Percentiles rank a stretch among this genome's conserved stretches.
Conservation (phyloP, 2,329 filamentous ascomycete genomes). For the Lecanicillium sp. region DNA sequence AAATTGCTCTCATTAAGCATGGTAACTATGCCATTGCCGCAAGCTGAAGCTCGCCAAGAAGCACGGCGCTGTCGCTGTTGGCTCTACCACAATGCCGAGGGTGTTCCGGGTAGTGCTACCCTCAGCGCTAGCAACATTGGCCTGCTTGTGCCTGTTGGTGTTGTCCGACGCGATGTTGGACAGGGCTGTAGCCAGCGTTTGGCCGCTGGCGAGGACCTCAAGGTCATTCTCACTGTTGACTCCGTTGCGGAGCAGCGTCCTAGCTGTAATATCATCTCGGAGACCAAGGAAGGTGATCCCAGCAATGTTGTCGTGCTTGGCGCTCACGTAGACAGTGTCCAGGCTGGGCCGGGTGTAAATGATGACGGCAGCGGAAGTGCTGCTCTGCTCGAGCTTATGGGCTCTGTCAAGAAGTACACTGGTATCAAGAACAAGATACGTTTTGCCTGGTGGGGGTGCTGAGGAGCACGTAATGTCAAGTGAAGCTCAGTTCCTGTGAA, state of each 20-base stretch:
- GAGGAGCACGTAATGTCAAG: conserved; percentile 26
- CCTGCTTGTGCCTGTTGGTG: conserved; percentile 26
- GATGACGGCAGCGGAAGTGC: conserved; percentile 32
- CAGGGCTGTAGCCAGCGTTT: conserved; percentile 25
- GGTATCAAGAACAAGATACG: conserved; percentile 34
- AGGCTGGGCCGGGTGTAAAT: conserved; percentile 30
- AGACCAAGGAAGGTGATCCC: conserved; percentile 33
- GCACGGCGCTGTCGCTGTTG: conserved; percentile 31
- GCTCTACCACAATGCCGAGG: conserved; percentile 55
- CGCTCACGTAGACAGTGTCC: conserved; percentile 32
- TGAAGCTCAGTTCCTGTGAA: too few relatives aligned
- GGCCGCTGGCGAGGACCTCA: conserved; percentile 22
- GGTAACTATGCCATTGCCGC: conserved; percentile 30
- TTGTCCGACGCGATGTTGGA: conserved; percentile 27
- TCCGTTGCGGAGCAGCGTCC: conserved; percentile 26
- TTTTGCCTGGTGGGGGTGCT: conserved; percentile 34
- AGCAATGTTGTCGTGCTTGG: conserved; percentile 34
- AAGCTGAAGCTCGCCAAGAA: conserved; percentile 33
- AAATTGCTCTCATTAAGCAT: conserved; percentile 36
- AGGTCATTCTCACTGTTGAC: conserved; percentile 28
- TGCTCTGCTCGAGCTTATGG: conserved; percentile 29
- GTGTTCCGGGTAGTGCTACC: conserved; percentile 38
- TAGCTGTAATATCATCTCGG: conserved; percentile 32
- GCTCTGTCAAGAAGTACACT: conserved; percentile 26
- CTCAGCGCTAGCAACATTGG: conserved; percentile 35